Evolutionary conservation across 2,329 filamentous ascomycete species (phyloP), one percentile per base, ranked within the genome.

Genomic region (Ophiostoma quercus): DNA sequence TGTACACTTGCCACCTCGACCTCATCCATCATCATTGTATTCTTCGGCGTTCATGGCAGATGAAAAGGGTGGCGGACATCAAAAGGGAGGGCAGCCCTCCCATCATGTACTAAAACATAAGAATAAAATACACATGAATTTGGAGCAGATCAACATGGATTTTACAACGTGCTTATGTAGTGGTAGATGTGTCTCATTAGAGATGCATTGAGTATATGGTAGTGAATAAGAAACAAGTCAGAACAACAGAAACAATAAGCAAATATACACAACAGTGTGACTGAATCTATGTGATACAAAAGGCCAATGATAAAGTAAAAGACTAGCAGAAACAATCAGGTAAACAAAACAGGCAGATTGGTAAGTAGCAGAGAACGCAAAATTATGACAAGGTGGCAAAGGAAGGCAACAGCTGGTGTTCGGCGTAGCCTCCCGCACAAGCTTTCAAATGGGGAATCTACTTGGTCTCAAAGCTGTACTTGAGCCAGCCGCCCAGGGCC

Each of bases 401-500:
- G 16, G 22, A 62, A 54, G 12, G 51, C 16, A 37, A 12, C 11
- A 12, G 9, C 51, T 19, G 22, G 25, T 19, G 25, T 25, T 12
- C 57, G 5, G 19, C 14, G 7, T 47, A 5, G 43, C 3, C 43
- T 47, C 16, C 16, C 43, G 16, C 43, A 16, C 43, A 47, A n/a
- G 43, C 43, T 47, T 19, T n/a, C 16, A 7, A 47, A 62, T 32
- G 25, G 11, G 12, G 25, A 16, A 25, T 25, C n/a, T 68, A 72
- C 67, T 78, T 78, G 34, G 74, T 78, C 73, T 88, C 85, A 74
- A 88, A 87, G 79, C 84, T 88, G 75, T 88, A 88, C 82, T 87
- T 87, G 76, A 88, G 78, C 86, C 86, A 88, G 22, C 85, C 84
- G 25, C 85, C 86, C 57, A 97, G 87, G 19, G 94, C 93, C 76